Conservation (phyloP, 176 grass and related monocot genomes). For the Panicum miliaceum region DNA sequence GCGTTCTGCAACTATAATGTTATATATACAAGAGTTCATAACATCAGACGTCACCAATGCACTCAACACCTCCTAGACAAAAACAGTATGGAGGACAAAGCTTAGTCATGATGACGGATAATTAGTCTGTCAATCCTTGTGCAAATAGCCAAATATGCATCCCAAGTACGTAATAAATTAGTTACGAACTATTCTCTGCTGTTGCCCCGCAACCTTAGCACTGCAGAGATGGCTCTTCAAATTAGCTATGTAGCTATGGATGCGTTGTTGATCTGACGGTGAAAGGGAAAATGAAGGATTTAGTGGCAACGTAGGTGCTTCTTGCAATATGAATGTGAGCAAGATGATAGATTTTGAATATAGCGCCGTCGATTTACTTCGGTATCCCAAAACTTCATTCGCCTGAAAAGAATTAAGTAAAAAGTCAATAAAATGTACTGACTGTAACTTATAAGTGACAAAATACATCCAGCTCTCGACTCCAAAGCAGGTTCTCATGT, state of each 20-base stretch:
- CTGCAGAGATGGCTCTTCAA: slow-evolving; percentile 59
- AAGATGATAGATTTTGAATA: slow-evolving; percentile 79
- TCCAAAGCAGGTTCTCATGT: neutral
- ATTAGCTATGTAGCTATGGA: slow-evolving; percentile 61
- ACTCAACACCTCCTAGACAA: slow-evolving; percentile 35
- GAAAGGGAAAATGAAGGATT: slow-evolving; percentile 65
- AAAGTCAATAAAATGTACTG: neutral
- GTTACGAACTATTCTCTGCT: slow-evolving; percentile 36
- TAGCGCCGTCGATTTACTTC: slow-evolving; percentile 47
- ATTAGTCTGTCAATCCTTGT: slow-evolving; percentile 40
- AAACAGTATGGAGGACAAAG: slow-evolving; percentile 29
- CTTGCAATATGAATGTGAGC: slow-evolving; percentile 64
- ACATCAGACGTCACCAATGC: neutral
- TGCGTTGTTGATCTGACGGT: slow-evolving; percentile 47
- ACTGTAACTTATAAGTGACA: neutral
- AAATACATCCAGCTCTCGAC: neutral
- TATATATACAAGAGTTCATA: slow-evolving; percentile 14
- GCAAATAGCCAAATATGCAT: neutral
- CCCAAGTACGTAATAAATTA: slow-evolving; percentile 33
- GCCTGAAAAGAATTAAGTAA: slow-evolving; percentile 46
- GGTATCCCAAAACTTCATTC: slow-evolving; percentile 61
- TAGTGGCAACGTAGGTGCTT: slow-evolving; percentile 60
- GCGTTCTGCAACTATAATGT: slow-evolving; percentile 14
- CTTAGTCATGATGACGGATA: neutral
- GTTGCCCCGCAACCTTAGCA: slow-evolving; percentile 40